phyloP scores from a whole-genome alignment of 371 early-diverging fungal species.

The Mortierella sp. region DNA sequence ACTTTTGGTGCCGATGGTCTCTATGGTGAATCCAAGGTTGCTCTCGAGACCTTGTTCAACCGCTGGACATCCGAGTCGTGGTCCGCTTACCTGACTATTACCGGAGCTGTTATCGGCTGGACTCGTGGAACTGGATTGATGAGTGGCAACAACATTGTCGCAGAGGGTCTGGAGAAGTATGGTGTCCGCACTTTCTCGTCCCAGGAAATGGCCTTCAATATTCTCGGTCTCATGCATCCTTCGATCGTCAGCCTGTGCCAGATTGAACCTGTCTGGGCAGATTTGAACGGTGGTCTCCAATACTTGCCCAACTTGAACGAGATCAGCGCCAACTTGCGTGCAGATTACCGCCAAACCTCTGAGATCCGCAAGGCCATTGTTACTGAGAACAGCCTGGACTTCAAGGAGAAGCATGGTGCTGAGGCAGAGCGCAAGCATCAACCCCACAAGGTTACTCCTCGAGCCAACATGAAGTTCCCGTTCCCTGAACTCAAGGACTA shows the following conservation, averaged over 20 bases:
- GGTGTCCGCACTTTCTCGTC: conserved; percentile 95
- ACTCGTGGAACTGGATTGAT: conserved; percentile 97
- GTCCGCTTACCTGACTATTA: conserved; percentile 87
- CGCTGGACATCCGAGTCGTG: conserved; percentile 94
- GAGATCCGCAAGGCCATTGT: conserved; percentile 90
- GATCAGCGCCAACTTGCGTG: conserved; percentile 78
- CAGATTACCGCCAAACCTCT: conserved; percentile 81
- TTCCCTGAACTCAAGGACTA: conserved; percentile 84
- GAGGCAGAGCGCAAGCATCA: conserved; percentile 81
- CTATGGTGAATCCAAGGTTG: conserved; percentile 95
- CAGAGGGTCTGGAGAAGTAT: conserved; percentile 89
- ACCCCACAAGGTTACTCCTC: conserved; percentile 81
- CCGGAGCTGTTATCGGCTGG: conserved; percentile 98
- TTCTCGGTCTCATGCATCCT: conserved; percentile 92
- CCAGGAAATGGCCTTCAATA: conserved; percentile 95
- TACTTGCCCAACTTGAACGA: conserved; percentile 84
- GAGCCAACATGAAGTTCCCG: conserved; percentile 93
- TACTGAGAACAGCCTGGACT: conserved; percentile 82
- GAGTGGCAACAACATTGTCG: conserved; percentile 91
- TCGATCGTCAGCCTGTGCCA: conserved; percentile 82
- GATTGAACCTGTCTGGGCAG: conserved; percentile 91
- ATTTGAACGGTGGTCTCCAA: conserved; percentile 93
- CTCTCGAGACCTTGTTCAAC: conserved; percentile 91
- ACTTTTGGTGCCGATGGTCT: conserved; percentile 94
- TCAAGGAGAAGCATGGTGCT: conserved; percentile 79